Conservation (phyloP, 2,329 filamentous ascomycete species). For the Thielaviopsis ethacetica region DNA sequence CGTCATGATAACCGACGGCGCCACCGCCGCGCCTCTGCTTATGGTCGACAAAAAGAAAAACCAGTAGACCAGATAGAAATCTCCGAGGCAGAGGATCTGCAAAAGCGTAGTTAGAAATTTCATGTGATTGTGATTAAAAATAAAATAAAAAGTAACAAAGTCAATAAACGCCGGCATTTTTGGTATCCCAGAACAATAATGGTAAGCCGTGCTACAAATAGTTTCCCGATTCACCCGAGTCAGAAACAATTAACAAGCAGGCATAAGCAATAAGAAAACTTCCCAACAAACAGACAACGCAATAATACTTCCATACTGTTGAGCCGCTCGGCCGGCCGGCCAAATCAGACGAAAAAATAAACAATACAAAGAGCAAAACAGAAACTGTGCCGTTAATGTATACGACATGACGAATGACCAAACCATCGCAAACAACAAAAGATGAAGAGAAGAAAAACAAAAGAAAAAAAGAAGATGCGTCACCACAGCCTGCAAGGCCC, state of each 20-base stretch:
- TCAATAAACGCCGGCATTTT: not conserved
- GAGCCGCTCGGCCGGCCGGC: not conserved
- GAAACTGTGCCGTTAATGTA: not conserved
- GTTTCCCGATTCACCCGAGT: not conserved
- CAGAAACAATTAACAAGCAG: not conserved
- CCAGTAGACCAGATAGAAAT: not conserved
- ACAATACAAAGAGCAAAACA: constrained; percentile 1
- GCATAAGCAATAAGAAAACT: not conserved
- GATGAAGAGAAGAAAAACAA: not conserved
- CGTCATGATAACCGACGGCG: constrained; percentile 54
- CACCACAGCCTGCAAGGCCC: not conserved
- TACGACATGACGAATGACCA: not conserved
- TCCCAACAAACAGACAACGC: not conserved
- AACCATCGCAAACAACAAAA: not conserved
- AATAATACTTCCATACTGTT: not conserved
- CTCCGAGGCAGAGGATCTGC: no score
- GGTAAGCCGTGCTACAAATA: not conserved
- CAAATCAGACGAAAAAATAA: not conserved
- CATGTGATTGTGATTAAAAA: not conserved
- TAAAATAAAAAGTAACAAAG: not conserved
- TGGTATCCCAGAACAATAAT: not conserved
- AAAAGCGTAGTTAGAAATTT: not conserved
- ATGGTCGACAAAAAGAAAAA: not conserved
- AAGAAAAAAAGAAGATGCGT: not conserved
- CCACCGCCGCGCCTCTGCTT: not conserved